phyloP scores from a whole-genome alignment of 441 rosid species.

The Theobroma grandiflorum region DNA sequence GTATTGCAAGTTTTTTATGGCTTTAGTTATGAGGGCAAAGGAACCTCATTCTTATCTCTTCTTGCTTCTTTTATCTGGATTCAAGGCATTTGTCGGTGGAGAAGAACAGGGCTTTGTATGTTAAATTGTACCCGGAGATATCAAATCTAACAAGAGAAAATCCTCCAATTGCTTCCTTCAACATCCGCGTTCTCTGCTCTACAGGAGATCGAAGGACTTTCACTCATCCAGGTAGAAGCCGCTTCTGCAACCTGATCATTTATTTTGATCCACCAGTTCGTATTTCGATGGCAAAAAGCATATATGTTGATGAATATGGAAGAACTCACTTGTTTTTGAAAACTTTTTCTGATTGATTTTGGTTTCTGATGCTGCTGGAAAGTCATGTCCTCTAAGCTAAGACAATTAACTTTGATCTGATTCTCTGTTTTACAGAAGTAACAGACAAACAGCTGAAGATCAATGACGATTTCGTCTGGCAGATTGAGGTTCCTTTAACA shows the following conservation, averaged over 20 bases:
- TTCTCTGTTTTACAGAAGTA: constrained; percentile 55
- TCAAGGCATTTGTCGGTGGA: constrained; percentile 89
- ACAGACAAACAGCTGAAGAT: constrained; percentile 78
- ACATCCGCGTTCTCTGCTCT: constrained; percentile 69
- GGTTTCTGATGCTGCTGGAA: neutral
- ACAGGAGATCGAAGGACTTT: constrained; percentile 73
- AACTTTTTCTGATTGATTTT: neutral
- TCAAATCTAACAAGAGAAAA: constrained; percentile 74
- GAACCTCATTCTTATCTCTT: neutral
- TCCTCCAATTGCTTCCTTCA: constrained; percentile 90
- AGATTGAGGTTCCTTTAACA: constrained; percentile 70
- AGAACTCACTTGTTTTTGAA: neutral
- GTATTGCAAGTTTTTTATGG: neutral
- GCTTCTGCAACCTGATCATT: neutral
- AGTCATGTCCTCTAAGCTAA: neutral
- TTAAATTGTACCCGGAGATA: constrained; percentile 81
- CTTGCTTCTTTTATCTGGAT: constrained; percentile 22
- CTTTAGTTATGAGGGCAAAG: neutral
- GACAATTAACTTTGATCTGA: neutral
- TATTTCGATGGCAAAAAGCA: neutral
- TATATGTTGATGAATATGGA: neutral
- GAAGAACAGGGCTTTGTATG: constrained; percentile 70
- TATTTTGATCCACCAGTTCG: neutral
- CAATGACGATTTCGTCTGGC: constrained; percentile 86
- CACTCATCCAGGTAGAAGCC: constrained; percentile 77